A percentile compares a stretch with the other conserved stretches of the same genome.
These are phyloP conservation scores for Mycena epipterygia DNA, from an alignment of 768 basidiomycete genomes.

Conservation along the genomic window DNA sequence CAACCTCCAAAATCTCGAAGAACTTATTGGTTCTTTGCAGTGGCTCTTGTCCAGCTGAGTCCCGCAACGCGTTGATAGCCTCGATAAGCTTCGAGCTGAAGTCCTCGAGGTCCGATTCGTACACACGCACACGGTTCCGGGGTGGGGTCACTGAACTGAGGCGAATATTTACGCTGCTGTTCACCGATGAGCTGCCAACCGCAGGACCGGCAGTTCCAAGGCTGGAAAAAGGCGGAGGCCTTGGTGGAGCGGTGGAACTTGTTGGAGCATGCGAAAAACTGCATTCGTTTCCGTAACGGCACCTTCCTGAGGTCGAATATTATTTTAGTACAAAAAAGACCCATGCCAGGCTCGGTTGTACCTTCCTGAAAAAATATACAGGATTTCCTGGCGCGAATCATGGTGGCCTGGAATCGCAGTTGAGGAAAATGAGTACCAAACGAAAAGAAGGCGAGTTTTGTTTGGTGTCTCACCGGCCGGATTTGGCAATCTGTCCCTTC, in stretches of 20 bases:
- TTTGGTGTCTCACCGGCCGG: neutral
- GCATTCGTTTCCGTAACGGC: slow-evolving; percentile 18
- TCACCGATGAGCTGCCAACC: neutral
- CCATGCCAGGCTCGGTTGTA: neutral
- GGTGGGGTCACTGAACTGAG: neutral
- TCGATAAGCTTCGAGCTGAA: neutral
- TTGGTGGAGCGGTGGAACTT: neutral
- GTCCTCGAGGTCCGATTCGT: neutral
- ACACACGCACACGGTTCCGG: neutral
- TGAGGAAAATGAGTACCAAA: neutral
- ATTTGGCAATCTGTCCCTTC: no score
- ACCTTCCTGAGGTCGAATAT: slow-evolving; percentile 2
- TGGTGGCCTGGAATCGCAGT: neutral
- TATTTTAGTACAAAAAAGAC: neutral
- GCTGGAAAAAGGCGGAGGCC: no score
- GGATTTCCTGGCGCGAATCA: slow-evolving; percentile 1
- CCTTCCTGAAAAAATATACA: slow-evolving; percentile 24
- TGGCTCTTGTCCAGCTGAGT: slow-evolving; percentile 3
- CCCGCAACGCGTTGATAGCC: slow-evolving; percentile 19
- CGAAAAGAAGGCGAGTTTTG: neutral
- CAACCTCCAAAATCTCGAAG: neutral
- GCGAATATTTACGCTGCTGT: neutral
- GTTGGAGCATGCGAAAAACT: slow-evolving; percentile 1
- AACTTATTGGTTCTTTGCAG: slow-evolving; percentile 2
- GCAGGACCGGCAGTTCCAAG: neutral